A percentile compares a stretch with the other conserved stretches of the same genome.
These are phyloP conservation scores for Anthoceros angustus DNA, from an alignment of 225 moss, liverwort and hornwort genomes.

Conservation along the genomic window DNA sequence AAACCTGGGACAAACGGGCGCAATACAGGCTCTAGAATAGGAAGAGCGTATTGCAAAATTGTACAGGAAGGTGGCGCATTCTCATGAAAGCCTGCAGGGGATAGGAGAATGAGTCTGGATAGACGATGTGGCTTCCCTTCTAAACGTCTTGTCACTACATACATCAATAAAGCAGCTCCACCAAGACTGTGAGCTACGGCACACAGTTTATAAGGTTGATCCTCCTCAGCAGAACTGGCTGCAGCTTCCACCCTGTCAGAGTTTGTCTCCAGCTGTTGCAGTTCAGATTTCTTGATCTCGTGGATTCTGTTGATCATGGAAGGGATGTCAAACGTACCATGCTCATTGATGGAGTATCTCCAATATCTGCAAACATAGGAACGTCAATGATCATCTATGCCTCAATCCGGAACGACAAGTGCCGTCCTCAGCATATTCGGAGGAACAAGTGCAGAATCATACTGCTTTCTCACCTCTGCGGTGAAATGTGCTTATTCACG, in stretches of 20 bases:
- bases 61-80: conserved; percentile 38
- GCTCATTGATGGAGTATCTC: conserved; percentile 74
- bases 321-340: conserved; percentile 65
- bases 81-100: conserved; percentile 82
- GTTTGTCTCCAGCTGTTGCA: conserved; percentile 26
- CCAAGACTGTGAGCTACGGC: conserved; percentile 84
- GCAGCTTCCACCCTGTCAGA: conserved; percentile 17
- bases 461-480: conserved; percentile 34
- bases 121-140: conserved; percentile 66
- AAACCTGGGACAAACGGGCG: conserved; percentile 48
- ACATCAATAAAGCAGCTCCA: conserved; percentile 73
- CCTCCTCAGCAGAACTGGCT: conserved; percentile 20
- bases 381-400: not conserved
- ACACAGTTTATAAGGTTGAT: conserved; percentile 58
- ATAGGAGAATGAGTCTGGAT: conserved; percentile 59
- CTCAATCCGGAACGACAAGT: not conserved
- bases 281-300: conserved; percentile 53
- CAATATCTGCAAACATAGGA: conserved; percentile 44
- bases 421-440: not conserved
- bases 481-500: conserved; percentile 52
- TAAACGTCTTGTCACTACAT: conserved; percentile 48
- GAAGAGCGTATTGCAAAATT: conserved; percentile 32
- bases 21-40: conserved; percentile 33
- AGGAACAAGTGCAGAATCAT: not conserved
- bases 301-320: conserved; percentile 66